Evolutionary conservation across 345 rosid species (phyloP), one percentile per base, ranked within the genome.

Genomic region (Excoecaria cochinchinensis): DNA sequence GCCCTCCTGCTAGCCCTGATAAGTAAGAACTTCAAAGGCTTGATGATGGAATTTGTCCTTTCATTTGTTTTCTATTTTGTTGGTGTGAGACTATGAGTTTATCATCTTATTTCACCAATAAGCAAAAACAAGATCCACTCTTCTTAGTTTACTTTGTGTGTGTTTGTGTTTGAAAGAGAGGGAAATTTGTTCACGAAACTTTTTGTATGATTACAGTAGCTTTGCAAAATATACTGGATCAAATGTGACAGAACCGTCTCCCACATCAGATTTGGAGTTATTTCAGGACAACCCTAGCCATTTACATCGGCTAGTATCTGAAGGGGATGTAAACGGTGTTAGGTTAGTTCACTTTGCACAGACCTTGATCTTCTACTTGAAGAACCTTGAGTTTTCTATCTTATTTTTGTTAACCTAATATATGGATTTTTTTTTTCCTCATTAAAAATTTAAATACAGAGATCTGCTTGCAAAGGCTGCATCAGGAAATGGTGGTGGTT

Each of bases 1-100:
- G 89, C 81, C 93, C 97, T 76, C 90, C 98, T 68, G 89, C 91
- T 71, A 92, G 97, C 82, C 99, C 96, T 24, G 94, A 91, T 80
- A 90, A 85, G 99, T 93, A 86, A 86, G 96, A 56, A 80, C 38
- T 76, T 71, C 44, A 36, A 58, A 17, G 21, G 73, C 80, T 60
- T 73, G 16, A 61, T 76, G 24, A 25, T 65, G 61, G 47, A 47
- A 47, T 53, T 15, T 12, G 24, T 69, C 19, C 10, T 24, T 57
- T 17, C 14, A 6, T 15, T 11, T 2, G 12, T 74, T 40, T 19
- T 71, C 46, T 21, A 38, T 16, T 72, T 53, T 48, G 39, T 14
- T 64, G 11, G 51, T 59, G 57, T 25, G 6, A 5, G 8, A 16
- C 50, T 62, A 4, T 9, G 51, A 65, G n/a, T 58, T 15, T 57